A percentile compares a stretch with the other conserved stretches of the same genome.
phyloP scores from a whole-genome alignment of 2,329 filamentous ascomycete species.

The Fusarium sp. region DNA sequence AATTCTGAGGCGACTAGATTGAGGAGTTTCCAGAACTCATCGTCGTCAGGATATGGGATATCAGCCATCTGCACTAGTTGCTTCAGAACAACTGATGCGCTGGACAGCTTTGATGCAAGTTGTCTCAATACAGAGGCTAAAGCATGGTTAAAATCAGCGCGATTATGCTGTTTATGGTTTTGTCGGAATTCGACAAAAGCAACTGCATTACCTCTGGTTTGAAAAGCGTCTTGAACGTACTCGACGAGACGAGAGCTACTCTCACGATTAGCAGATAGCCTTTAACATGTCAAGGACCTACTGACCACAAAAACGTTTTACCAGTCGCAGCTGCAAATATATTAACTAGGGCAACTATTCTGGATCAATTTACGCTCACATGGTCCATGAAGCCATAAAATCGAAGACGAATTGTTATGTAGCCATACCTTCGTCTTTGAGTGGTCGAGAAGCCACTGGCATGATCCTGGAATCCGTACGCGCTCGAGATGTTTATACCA shows the following conservation, averaged over 20 bases:
- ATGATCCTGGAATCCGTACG: neutral
- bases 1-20: neutral
- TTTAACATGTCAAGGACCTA: neutral
- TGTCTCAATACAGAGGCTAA: neutral
- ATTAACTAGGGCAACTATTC: neutral
- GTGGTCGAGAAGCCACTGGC: slow-evolving; percentile 7
- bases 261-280: neutral
- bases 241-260: neutral
- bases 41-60: neutral
- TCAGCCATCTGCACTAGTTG: neutral
- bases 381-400: slow-evolving; percentile 24
- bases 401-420: rapidly evolving
- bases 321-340: neutral
- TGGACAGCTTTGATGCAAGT: neutral
- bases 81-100: rapidly evolving
- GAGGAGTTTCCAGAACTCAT: neutral
- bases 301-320: slow-evolving; percentile 14
- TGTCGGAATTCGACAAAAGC: neutral
- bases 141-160: neutral
- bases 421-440: neutral
- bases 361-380: neutral
- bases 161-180: neutral
- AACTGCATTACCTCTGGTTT: neutral
- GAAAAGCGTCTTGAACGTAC: neutral
- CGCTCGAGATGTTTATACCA: neutral